Evolutionary conservation across 768 basidiomycete genomes (phyloP).

Genomic region (Leccinum subgranulosum): DNA sequence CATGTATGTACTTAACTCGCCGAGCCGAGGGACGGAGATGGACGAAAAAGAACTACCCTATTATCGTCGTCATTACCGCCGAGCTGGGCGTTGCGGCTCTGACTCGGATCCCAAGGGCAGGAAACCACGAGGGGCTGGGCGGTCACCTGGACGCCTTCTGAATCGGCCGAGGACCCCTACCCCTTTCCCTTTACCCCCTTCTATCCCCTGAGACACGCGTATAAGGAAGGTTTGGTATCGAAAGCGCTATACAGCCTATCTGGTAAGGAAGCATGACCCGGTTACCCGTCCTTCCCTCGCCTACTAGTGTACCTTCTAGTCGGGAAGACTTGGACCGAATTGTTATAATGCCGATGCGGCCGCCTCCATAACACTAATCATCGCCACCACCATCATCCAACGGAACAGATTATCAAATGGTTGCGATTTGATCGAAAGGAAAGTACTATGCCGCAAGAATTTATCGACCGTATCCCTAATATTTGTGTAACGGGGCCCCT

Average conservation of each 20-base stretch:
- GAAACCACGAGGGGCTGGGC: constrained; percentile 21
- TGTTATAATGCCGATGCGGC: not conserved
- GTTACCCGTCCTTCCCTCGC: constrained; percentile 6
- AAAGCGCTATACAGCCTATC: constrained; percentile 13
- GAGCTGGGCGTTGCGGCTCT: not conserved
- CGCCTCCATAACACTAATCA: not conserved
- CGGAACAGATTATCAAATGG: not conserved
- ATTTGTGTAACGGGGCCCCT: constrained; percentile 4
- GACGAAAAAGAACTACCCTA: constrained; percentile 1
- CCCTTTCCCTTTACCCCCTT: not conserved
- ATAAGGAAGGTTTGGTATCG: constrained; percentile 30
- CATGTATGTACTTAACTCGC: not conserved
- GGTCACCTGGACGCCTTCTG: not conserved
- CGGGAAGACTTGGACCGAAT: not conserved
- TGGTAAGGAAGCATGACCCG: not conserved
- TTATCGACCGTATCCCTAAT: constrained; percentile 3
- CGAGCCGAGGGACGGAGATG: constrained; percentile 10
- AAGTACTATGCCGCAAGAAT: not conserved
- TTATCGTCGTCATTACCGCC: constrained; percentile 7
- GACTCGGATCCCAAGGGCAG: constrained; percentile 16
- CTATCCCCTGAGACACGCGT: constrained; percentile 7
- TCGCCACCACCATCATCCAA: not conserved
- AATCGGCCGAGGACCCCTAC: not conserved
- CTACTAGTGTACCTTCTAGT: not conserved
- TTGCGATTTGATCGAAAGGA: constrained; percentile 5